Evolutionary conservation across 2,329 filamentous ascomycete genomes (phyloP), one percentile per base, ranked within the genome.

Genomic region (Pseudogymnoascus sp.): DNA sequence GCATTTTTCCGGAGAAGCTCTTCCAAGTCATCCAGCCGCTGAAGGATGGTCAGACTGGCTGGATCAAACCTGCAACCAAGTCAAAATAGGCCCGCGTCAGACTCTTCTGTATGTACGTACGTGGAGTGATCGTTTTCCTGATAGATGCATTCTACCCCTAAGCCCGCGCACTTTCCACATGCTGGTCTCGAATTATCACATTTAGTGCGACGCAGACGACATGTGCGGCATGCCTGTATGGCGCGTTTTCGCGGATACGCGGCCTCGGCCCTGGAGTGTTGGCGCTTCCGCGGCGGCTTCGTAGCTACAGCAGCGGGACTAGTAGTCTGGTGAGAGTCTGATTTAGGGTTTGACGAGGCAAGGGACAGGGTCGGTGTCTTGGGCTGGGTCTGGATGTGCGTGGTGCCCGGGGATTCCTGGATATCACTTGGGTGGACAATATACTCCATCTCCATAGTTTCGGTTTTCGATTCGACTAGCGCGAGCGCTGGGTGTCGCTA

Each of bases 141-240:
- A 61, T 70, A 71, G 29, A 62, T 64, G 64, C 73, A 74, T 65
- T 73, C 71, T 11, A 71, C 69, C 37, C 72, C 73, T 47, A 74
- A 68, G 37, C 68, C 69, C 57, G 70, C 62, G 51, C 73, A 74
- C 18, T 70, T 70, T 6, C 70, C 70, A 39, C 73, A 74, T 10
- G 71, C 67, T 14, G 73, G 73, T 45, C 70, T 67, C 62, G 68
- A 71, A 57, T 74, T 73, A 64, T 74, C 71, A 64, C 73, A 74
- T 65, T 74, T 74, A 12, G 72, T 74, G 42, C 72, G 64, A 31
- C 73, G 66, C 18, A 70, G 67, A 36, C 73, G 67, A 65, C 73
- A 74, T 11, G 70, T 71, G 60, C 73, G 71, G 64, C 73, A 74
- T 10, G 73, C 73, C 63, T 69, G 67, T 39, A 73, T 70, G 18